Evolutionary conservation across 192 early-diverging fungal species (phyloP).

Genomic region (Entomortierella chlamydospora): DNA sequence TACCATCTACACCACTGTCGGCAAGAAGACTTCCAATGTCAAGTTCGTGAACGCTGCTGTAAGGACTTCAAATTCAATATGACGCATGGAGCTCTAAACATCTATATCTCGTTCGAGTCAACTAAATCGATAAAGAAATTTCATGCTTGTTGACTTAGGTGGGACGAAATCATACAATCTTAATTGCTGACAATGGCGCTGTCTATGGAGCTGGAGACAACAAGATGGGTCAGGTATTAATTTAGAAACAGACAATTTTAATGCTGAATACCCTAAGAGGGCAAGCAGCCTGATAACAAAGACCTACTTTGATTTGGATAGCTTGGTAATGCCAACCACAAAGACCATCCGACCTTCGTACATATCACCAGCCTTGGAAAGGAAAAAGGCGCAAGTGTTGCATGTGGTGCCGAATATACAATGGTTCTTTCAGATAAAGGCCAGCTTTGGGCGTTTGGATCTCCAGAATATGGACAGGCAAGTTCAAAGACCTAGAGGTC

Average conservation of each 20-base stretch:
- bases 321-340: conserved; percentile 49
- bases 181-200: conserved; percentile 56
- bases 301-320: not conserved
- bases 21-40: conserved; percentile 38
- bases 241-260: not conserved
- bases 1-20: conserved; percentile 36
- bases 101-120: not conserved
- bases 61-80: not conserved
- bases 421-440: conserved; percentile 59
- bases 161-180: conserved; percentile 61
- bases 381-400: conserved; percentile 51
- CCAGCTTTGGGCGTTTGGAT: conserved; percentile 61
- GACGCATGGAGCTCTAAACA: too few relatives aligned
- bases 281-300: not conserved
- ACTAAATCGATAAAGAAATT: too few relatives aligned
- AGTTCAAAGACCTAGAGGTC: not conserved
- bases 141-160: conserved; percentile 9
- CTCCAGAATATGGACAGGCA: conserved; percentile 63
- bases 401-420: conserved; percentile 63
- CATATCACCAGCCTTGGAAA: conserved; percentile 49
- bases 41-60: conserved; percentile 59
- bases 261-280: too few relatives aligned
- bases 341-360: conserved; percentile 46
- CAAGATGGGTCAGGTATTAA: conserved; percentile 57
- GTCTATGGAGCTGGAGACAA: conserved; percentile 64